Evolutionary conservation across 2,329 filamentous ascomycete genomes (phyloP).

Genomic region (Stachybotrys echinatus): DNA sequence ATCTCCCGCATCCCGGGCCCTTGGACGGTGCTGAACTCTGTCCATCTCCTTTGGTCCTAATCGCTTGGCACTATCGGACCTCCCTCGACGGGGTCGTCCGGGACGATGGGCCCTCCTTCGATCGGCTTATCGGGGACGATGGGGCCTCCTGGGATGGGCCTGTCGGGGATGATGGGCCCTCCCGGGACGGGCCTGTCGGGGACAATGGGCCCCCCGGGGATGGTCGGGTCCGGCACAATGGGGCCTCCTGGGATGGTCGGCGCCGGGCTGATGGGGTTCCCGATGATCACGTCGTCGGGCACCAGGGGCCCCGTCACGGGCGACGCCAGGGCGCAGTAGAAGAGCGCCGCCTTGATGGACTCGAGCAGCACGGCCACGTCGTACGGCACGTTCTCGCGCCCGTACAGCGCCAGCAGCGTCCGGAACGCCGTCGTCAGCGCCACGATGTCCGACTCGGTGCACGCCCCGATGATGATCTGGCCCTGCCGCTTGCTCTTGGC

Average conservation of each 20-base stretch:
- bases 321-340: neutral
- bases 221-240: neutral
- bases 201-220: neutral
- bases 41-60: too few species aligned
- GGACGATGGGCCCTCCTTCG: neutral
- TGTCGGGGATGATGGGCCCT: neutral
- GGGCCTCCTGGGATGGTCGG: neutral
- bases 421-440: neutral
- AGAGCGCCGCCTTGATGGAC: neutral
- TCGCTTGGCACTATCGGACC: neutral
- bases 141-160: neutral
- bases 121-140: neutral
- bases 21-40: too few species aligned
- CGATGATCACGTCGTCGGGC: neutral
- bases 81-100: neutral
- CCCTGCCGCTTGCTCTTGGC: neutral
- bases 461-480: neutral
- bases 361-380: neutral
- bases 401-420: neutral
- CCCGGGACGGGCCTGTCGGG: neutral
- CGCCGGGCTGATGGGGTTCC: neutral
- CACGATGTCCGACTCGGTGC: neutral
- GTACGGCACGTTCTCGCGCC: neutral
- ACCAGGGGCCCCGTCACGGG: neutral
- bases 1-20: too few species aligned